Base-by-base conservation (phyloP, 1,139 yeast species). In the Hanseniaspora uvarum region DNA sequence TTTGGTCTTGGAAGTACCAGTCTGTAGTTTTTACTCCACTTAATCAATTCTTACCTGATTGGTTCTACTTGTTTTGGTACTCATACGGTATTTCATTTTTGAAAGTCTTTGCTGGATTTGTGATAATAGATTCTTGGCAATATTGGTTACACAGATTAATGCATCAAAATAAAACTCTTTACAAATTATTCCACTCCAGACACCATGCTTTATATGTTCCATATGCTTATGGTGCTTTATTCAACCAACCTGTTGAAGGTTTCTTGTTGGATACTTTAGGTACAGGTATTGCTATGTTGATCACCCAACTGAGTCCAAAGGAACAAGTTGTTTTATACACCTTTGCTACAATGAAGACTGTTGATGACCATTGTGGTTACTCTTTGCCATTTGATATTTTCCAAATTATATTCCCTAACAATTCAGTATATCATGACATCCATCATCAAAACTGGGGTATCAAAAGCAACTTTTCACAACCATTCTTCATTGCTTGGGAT, bases 361-460 rank as follows among this genome's bases (percentile, higher is more conserved):
- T 92, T 52, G 98, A 92, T 68, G 98, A 92, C 68, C 98, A 92
- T 69, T 92, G 97, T 69, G 98, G 98, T 19, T 92, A 89, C 69
- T 80, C 88, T 47, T 72, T 92, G 56, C 98, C 97, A 18, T 85
- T 72, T 67, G 98, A 92, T 67, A 80, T 89, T 34, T 85, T 92
- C 73, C 98, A 92, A 71, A 66, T 80, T 43, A 56, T 89, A 16
- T 92, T 92, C 76, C 97, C 97, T 58, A 92, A 92, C 71, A 89
- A 92, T 64, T 86, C 97, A 12, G 84, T 88, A 39, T 92, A 88
- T 68, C 98, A 92, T 66, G 98, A 92, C 69, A 88, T 92, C 61
- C 98, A 92, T 67, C 98, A 92, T 70, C 98, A 92, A 72, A 80
- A 80, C 62, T 92, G 94, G 77, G 98, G 98, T 34, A 83, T 92